Evolutionary conservation across 139 green algal species (phyloP), one percentile per base, ranked within the genome.

Genomic region (Mychonastes homosphaera): DNA sequence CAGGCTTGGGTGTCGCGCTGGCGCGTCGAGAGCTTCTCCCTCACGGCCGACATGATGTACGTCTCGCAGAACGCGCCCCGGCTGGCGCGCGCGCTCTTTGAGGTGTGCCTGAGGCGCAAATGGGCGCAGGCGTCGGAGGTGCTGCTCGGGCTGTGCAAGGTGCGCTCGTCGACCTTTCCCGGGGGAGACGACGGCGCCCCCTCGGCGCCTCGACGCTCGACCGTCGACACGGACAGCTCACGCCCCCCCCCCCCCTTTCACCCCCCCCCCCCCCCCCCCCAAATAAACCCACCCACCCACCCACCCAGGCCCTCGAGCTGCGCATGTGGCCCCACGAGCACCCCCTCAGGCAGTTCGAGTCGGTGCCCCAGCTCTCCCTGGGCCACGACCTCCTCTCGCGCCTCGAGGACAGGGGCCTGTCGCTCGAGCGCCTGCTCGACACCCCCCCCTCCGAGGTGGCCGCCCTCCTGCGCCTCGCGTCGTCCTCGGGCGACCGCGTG

Each of bases 1-100:
- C 81, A 96, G 84, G 71, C 84, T 0, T 99, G 84, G 62, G 70
- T 97, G 30, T 88, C 76, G 0, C 75, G 87, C 1, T 72, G 75
- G 6, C 75, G 75, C 5, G 35, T 96, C 30, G 84, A 96, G 15
- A 77, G 62, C 58, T 97, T 99, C 81, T 87, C 73, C 18, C 69
- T 99, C 18, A 87, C 76, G 0, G 88, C 91, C 6, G 92, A 99
- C 74, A 81, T 89, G 53, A 93, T 87, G 67, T 99, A 96, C 69
- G 78, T 97, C 7, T 74, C 65, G 21, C 56, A 78, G 53, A 97
- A 96, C 65, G 79, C 84, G 4, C 81, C 83, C 4, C 80, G 92
- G 32, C 94, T 99, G 32, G 75, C 77, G 34, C 71, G 92, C 28
- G 92, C 92, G 2, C 51, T 97, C 21, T 97, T 95, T 70, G 92